These are phyloP conservation scores for Pleomassaria siparia DNA, from an alignment of 2,329 filamentous ascomycete species.

Conservation along the genomic window DNA sequence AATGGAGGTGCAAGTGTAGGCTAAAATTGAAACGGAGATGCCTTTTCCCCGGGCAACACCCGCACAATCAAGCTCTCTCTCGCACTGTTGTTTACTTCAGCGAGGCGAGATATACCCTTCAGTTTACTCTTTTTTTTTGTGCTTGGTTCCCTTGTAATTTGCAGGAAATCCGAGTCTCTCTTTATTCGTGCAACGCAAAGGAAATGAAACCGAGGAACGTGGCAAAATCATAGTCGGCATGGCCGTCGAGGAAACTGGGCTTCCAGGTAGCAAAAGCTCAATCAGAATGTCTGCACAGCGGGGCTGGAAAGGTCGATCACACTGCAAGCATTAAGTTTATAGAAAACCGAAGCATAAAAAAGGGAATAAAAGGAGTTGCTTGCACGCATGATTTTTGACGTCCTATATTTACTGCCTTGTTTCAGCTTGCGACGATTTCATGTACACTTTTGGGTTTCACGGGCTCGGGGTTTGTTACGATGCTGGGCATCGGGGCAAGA, in stretches of 20 bases:
- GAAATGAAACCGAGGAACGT: slow-evolving; percentile 10
- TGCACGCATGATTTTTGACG: slow-evolving; percentile 12
- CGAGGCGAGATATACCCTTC: slow-evolving; percentile 43
- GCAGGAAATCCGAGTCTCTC: slow-evolving; percentile 12
- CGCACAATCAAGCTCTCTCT: slow-evolving; percentile 38
- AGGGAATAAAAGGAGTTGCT: slow-evolving; percentile 23
- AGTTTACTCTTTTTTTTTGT: slow-evolving; percentile 25
- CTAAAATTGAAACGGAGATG: slow-evolving; percentile 39
- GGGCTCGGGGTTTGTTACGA: slow-evolving; percentile 9
- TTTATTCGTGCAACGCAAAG: slow-evolving; percentile 22
- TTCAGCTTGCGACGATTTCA: slow-evolving; percentile 26
- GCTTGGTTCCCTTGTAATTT: slow-evolving; percentile 14
- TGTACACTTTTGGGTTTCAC: slow-evolving; percentile 13
- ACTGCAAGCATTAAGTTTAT: slow-evolving; percentile 37
- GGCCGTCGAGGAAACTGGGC: slow-evolving; percentile 15
- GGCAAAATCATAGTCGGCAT: slow-evolving; percentile 12
- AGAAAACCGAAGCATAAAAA: slow-evolving; percentile 33
- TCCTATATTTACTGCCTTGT: slow-evolving; percentile 23
- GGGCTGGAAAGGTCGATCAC: slow-evolving; percentile 32
- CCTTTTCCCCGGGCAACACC: slow-evolving; percentile 13
- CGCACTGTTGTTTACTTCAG: slow-evolving; percentile 35
- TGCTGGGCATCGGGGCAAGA: slow-evolving; percentile 20
- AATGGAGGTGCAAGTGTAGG: slow-evolving; percentile 30
- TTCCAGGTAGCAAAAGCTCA: slow-evolving; percentile 25
- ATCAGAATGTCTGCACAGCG: slow-evolving; percentile 37